A percentile compares a stretch with the other conserved stretches of the same genome.
These are phyloP conservation scores for Mucor lusitanicus DNA, from an alignment of 371 early-diverging fungal genomes.

Conservation along the genomic window DNA sequence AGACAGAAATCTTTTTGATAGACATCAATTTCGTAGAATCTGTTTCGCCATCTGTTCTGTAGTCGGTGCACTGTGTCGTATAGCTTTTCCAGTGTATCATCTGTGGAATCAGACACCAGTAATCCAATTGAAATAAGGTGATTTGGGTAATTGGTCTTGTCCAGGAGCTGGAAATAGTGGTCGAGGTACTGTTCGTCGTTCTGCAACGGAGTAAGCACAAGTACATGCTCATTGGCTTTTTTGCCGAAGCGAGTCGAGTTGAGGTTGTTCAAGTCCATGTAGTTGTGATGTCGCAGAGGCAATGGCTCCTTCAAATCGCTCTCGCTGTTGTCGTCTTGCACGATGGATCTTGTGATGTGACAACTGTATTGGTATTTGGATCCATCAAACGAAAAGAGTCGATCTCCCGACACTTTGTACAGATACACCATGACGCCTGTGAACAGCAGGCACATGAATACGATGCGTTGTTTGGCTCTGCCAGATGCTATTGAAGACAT, in stretches of 20 bases:
- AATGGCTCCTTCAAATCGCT: not conserved
- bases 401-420: not conserved
- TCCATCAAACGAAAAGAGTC: not conserved
- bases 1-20: slow-evolving; percentile 21
- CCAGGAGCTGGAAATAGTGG: slow-evolving; percentile 47
- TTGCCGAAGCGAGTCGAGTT: slow-evolving; percentile 14
- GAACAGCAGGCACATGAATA: slow-evolving; percentile 4
- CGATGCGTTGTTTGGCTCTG: slow-evolving; percentile 11
- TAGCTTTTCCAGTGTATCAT: slow-evolving; percentile 37
- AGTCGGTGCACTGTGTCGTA: slow-evolving; percentile 22
- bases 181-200: slow-evolving; percentile 48
- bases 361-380: slow-evolving; percentile 11
- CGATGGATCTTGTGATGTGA: slow-evolving; percentile 10
- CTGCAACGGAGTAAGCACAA: slow-evolving; percentile 48
- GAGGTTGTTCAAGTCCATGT: slow-evolving; percentile 14
- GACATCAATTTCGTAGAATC: slow-evolving; percentile 21
- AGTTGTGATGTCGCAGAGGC: slow-evolving; percentile 7
- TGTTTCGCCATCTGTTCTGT: slow-evolving; percentile 35
- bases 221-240: slow-evolving; percentile 20
- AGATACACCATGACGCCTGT: not conserved
- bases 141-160: slow-evolving; percentile 42
- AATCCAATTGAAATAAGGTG: slow-evolving; percentile 45
- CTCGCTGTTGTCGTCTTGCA: not conserved
- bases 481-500: slow-evolving; percentile 9
- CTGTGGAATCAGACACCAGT: slow-evolving; percentile 51